A percentile compares a stretch with the other conserved stretches of the same genome.
phyloP scores from a whole-genome alignment of 192 early-diverging fungal species.

The Rhizophagus prolifer region DNA sequence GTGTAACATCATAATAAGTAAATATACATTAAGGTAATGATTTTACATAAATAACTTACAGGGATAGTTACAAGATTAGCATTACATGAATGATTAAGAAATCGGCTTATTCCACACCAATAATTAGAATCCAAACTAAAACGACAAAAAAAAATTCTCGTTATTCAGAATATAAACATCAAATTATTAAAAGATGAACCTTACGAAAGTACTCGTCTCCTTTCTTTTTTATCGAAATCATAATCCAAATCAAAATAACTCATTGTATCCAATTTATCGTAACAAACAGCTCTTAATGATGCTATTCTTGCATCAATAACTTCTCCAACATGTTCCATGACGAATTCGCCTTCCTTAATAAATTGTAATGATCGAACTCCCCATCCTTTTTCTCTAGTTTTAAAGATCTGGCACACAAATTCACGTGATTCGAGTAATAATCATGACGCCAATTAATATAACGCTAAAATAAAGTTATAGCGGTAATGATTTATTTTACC shows the following conservation, averaged over 20 bases:
- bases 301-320: constrained; percentile 1
- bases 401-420: constrained; percentile 1
- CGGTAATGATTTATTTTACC: neutral
- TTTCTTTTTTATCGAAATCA: constrained; percentile 2
- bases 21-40: neutral
- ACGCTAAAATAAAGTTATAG: neutral
- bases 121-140: constrained; percentile 19
- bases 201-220: neutral
- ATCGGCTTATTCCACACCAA: constrained; percentile 10
- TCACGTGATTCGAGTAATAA: too few relatives aligned
- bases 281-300: constrained; percentile 2
- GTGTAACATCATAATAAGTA: neutral
- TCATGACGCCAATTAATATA: neutral
- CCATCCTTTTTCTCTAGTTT: constrained; percentile 23
- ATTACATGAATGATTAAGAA: constrained; percentile 26
- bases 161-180: neutral
- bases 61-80: constrained; percentile 5
- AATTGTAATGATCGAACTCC: constrained; percentile 4
- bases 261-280: constrained; percentile 18
- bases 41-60: neutral
- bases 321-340: constrained; percentile 18
- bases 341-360: constrained; percentile 12
- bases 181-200: neutral
- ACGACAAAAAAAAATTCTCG: neutral
- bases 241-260: constrained; percentile 22